Base-by-base conservation (phyloP, 2,329 filamentous ascomycete species). In the Hypomyces rosellus region DNA sequence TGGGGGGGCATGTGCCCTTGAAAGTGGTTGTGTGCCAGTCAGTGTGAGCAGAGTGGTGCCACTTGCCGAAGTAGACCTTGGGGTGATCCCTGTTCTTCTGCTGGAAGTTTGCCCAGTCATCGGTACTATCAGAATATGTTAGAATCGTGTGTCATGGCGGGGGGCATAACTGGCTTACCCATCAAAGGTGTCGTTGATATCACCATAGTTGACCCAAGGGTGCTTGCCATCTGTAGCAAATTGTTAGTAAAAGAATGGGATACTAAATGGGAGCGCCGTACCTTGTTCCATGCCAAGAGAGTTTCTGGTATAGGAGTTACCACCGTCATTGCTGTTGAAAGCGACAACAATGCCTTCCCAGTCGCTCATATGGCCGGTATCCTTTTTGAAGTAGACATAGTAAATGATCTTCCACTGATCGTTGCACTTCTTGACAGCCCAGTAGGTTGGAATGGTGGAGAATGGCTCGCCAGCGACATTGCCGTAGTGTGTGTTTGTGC, bases 381-480 rank as follows among this genome's bases (percentile, higher is more conserved):
- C 56, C 40, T 59, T 60, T 51, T 59, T 58, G 48, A 59, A 60
- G 49, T 59, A 60, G 16, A 59, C 54, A 25, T 57, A 58, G 47
- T 59, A 60, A 11, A 56, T 56, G 41, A 60, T 54, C 16, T 54
- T 55, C 57, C 56, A 60, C 25, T 54, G 50, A 16, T 54, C 46
- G 13, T 50, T 55, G 18, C 58, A 58, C 16, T 55, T 51, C 6
- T 40, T 50, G 1, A 54, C 49, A 2, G 42, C 47, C 38, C 50
- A 59, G 30, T 59, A 59, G 12, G 53, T 55, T 0, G 58, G 58
- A 34, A 58, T 53, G 4, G 48, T 55, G 7, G 11, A 2, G 5
- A 53, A 57, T 4, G 55, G 55, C 14, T 56, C 54, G 1, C 55
- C 54, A 1, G 48, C 11, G 5, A 55, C 49, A 14, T 57, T 57